Conservation (phyloP, 805 yeast genomes). For the Suhomyces sp. region DNA sequence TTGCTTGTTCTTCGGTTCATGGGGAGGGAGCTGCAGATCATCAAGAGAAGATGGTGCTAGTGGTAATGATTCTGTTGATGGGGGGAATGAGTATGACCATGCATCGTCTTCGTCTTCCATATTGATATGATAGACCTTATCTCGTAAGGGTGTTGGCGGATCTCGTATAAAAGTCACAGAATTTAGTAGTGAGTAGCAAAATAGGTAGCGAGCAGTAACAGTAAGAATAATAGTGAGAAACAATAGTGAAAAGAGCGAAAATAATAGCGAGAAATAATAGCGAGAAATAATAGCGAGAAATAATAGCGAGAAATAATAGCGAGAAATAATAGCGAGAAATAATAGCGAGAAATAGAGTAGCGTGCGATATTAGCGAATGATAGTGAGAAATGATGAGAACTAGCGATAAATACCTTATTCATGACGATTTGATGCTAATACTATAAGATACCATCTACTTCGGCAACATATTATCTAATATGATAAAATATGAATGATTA, state of each 20-base stretch:
- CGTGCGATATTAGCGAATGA: no score
- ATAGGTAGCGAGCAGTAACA: no score
- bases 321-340: neutral
- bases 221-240: neutral
- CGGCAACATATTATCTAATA: no score
- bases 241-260: no score
- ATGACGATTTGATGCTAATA: no score
- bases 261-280: neutral
- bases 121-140: neutral
- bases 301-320: no score
- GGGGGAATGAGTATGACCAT: conserved; percentile 41
- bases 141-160: neutral
- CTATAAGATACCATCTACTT: no score
- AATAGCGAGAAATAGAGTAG: no score
- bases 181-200: neutral
- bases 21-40: neutral
- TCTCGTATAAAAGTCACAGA: neutral
- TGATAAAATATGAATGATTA: no score
- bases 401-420: no score
- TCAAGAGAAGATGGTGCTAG: conserved; percentile 4
- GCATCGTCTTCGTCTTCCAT: conserved; percentile 36
- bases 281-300: no score
- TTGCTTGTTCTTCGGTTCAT: conserved; percentile 1
- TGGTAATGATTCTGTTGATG: conserved; percentile 31
- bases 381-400: no score